Conservation (phyloP, 148 eudicot species). For the Polygonum maritimum region DNA sequence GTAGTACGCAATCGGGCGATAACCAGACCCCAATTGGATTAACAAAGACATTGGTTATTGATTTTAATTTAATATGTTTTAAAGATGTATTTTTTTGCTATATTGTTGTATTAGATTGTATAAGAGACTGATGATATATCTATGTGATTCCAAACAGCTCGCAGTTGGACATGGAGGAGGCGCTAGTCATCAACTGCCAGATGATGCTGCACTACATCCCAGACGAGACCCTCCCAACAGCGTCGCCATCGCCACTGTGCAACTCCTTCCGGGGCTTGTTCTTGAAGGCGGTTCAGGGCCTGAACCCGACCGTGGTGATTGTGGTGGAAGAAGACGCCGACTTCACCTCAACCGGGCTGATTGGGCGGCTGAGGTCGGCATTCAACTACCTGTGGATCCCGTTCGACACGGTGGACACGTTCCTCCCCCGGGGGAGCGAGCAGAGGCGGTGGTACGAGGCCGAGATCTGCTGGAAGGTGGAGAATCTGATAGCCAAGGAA, state of each 20-base stretch:
- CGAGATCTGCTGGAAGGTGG: constrained; percentile 74
- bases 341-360: constrained; percentile 47
- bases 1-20: no score
- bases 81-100: no score
- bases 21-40: no score
- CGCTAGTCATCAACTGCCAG: constrained; percentile 66
- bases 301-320: constrained; percentile 48
- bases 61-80: no score
- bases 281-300: constrained; percentile 37
- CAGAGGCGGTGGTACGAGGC: constrained; percentile 92
- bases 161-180: constrained; percentile 19
- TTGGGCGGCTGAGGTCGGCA: constrained; percentile 57
- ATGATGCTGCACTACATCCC: constrained; percentile 75
- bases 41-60: no score
- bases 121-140: neutral
- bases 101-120: no score
- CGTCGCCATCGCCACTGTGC: neutral
- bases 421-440: constrained; percentile 52
- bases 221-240: constrained; percentile 23
- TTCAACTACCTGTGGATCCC: constrained; percentile 88
- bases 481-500: constrained; percentile 68
- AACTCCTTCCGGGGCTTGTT: constrained; percentile 30
- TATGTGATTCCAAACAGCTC: neutral
- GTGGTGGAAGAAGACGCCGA: constrained; percentile 79
- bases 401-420: constrained; percentile 80